Evolutionary conservation across 495 filamentous ascomycete species (phyloP).

Genomic region (Podospora conica): DNA sequence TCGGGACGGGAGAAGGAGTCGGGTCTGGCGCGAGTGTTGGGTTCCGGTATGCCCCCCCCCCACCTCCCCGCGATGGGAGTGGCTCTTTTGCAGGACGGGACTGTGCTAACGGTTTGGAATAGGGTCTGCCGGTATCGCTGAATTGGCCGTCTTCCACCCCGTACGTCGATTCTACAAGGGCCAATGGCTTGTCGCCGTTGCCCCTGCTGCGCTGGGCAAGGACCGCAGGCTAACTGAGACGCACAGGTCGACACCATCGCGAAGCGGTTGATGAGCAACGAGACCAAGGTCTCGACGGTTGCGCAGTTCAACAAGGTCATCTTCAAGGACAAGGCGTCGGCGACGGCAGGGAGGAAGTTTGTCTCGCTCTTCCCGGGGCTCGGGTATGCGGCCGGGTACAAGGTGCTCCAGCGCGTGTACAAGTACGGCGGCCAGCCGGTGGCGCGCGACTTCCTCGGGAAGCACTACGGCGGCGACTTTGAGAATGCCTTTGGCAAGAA

Average conservation of each 20-base stretch:
- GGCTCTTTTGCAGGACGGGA: neutral
- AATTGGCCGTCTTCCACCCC: conserved; percentile 94
- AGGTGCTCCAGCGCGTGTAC: conserved; percentile 92
- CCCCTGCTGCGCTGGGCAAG: neutral
- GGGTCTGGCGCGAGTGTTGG: conserved; percentile 75
- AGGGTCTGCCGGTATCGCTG: conserved; percentile 94
- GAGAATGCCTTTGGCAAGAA: conserved; percentile 89
- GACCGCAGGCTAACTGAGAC: neutral
- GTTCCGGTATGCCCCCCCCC: conserved; percentile 66
- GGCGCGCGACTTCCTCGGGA: conserved; percentile 81
- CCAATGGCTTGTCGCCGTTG: conserved; percentile 8
- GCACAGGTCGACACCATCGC: conserved; percentile 93
- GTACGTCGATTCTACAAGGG: conserved; percentile 44
- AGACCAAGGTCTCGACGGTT: conserved; percentile 57
- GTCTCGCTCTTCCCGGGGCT: conserved; percentile 94
- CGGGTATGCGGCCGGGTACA: conserved; percentile 96
- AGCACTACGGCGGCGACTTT: conserved; percentile 74
- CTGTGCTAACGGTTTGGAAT: neutral
- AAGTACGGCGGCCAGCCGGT: conserved; percentile 99
- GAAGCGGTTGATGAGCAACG: conserved; percentile 99
- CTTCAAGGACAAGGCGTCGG: conserved; percentile 83
- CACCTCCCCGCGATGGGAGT: neutral
- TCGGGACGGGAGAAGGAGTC: conserved; percentile 77
- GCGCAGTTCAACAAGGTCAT: conserved; percentile 77
- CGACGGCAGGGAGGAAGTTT: conserved; percentile 67